Evolutionary conservation across 2,329 filamentous ascomycete species (phyloP), one percentile per base, ranked within the genome.

Genomic region (Saccharata proteae): DNA sequence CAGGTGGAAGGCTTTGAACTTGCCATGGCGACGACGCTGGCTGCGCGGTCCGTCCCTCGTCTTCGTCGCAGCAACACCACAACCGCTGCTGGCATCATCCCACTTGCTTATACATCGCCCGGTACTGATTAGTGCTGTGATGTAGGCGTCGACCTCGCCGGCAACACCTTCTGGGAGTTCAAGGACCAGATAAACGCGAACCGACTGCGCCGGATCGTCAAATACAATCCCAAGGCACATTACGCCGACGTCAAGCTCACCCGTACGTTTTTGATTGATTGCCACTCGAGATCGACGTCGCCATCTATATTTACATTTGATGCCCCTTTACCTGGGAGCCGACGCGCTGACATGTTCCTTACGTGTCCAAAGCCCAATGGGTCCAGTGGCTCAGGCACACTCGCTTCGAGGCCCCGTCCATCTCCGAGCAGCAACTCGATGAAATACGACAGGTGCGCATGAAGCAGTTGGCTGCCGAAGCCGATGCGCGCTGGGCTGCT

Each of bases 151-250:
- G 73, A 78, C 51, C 61, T 78, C 28, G 50, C 62, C 13, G 73
- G 73, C 38, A 77, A 77, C 52, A 77, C 72, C 7, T 78, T 67
- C 51, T 78, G 73, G 73, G 72, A 76, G 45, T 77, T 77, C 52
- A 70, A 69, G 45, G 71, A 75, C 45, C 54, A 59, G 12, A 38
- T 71, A 34, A 69, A 71, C 40, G 50, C 65, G 22, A 54, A 58
- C 23, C 64, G 71, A 25, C 59, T 61, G 38, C 64, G 74, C 21
- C 61, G 74, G 17, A 77, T 77, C 12, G 70, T 75, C 35, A 63
- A 69, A 41, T 69, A 67, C 42, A 58, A 57, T 24, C 58, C 58
- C 6, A 56, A 57, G 39, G 65, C 62, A 6, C 69, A 75, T 45
- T 66, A 66, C 43, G 59, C 62, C 34, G 74, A 78, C 45, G 67